Evolutionary conservation across 495 filamentous ascomycete species (phyloP).

Genomic region (Evernia prunastri): DNA sequence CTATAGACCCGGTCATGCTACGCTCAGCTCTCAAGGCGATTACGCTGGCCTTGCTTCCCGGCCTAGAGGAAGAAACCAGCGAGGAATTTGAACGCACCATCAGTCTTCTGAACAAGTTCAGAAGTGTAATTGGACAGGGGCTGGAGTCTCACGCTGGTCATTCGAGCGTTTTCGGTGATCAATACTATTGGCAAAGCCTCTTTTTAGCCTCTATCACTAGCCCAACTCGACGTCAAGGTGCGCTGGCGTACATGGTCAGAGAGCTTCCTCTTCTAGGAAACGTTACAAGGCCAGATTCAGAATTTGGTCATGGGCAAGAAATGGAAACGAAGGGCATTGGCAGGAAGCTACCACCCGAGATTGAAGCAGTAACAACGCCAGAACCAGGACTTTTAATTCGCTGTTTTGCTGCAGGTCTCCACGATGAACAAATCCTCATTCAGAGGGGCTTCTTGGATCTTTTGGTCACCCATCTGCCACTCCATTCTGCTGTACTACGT

Average conservation of each 20-base stretch:
- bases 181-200: constrained; percentile 98
- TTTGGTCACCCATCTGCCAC: constrained; percentile 80
- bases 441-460: constrained; percentile 92
- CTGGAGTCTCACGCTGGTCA: constrained; percentile 38
- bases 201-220: constrained; percentile 91
- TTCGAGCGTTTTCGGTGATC: constrained; percentile 56
- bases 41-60: constrained; percentile 77
- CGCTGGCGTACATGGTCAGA: constrained; percentile 75
- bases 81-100: constrained; percentile 93
- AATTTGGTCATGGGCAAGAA: constrained; percentile 32
- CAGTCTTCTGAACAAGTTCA: constrained; percentile 69
- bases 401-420: constrained; percentile 84
- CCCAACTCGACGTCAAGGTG: constrained; percentile 72
- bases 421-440: constrained; percentile 82
- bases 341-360: constrained; percentile 36
- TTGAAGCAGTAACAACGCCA: constrained; percentile 76
- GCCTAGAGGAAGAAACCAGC: constrained; percentile 89
- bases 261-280: constrained; percentile 67
- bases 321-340: constrained; percentile 5
- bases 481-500: constrained; percentile 81
- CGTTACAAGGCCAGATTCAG: neutral
- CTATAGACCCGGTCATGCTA: constrained; percentile 59
- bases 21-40: constrained; percentile 86
- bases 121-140: constrained; percentile 53
- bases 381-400: constrained; percentile 87